A percentile compares a stretch with the other conserved stretches of the same genome.
Evolutionary conservation across 495 filamentous ascomycete genomes (phyloP).

Genomic region (Penicillium egyptiacum): DNA sequence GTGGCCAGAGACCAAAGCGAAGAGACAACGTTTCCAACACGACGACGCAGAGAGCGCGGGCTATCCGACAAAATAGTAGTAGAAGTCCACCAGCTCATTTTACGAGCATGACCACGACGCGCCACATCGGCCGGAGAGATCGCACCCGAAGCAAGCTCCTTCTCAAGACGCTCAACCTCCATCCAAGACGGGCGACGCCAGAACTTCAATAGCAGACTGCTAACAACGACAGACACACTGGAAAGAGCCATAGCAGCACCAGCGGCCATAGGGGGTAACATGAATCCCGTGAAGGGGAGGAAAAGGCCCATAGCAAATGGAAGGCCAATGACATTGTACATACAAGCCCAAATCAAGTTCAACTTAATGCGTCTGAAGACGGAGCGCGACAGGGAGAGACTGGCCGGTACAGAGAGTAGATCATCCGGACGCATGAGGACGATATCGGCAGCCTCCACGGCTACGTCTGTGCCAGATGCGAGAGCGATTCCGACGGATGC

Average conservation of each 20-base stretch:
- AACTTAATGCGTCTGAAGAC: conserved; percentile 94
- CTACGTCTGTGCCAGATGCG: conserved; percentile 89
- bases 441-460: conserved; percentile 95
- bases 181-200: conserved; percentile 91
- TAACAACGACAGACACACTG: conserved; percentile 85
- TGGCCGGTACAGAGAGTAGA: conserved; percentile 85
- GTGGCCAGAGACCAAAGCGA: conserved; percentile 32
- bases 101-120: conserved; percentile 12
- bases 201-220: conserved; percentile 77
- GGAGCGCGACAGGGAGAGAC: conserved; percentile 74
- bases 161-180: conserved; percentile 66
- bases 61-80: conserved; percentile 25
- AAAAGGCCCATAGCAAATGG: conserved; percentile 96
- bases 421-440: conserved; percentile 93
- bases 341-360: conserved; percentile 87
- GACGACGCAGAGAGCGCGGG: conserved; percentile 22
- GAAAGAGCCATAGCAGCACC: conserved; percentile 92
- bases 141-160: conserved; percentile 34
- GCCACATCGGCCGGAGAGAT: conserved; percentile 12
- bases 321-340: conserved; percentile 89
- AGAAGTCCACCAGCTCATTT: conserved; percentile 37
- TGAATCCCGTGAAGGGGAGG: conserved; percentile 82
- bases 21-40: conserved; percentile 18
- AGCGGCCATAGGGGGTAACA: conserved; percentile 91
- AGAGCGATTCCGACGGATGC: conserved; percentile 93